Percentiles rank a stretch among this genome's conserved stretches.
Conservation (phyloP, 169 alveolate genomes). For the Plasmodium sp. region DNA sequence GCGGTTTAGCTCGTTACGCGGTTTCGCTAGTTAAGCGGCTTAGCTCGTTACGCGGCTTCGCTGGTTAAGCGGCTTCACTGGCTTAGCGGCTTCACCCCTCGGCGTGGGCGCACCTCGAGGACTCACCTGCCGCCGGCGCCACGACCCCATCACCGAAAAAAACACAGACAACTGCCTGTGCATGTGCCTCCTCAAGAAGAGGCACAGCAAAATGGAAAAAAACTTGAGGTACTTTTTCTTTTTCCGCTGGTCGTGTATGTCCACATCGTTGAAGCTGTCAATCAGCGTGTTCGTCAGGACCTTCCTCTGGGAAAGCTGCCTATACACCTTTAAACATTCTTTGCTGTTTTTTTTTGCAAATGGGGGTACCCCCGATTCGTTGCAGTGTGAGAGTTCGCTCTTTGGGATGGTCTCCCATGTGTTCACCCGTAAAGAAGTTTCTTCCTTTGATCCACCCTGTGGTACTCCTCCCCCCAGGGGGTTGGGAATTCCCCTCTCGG, state of each 20-base stretch:
- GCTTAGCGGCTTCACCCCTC: not conserved
- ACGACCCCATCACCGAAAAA: conserved; percentile 33
- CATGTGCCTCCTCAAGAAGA: conserved; percentile 35
- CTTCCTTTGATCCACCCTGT: not conserved
- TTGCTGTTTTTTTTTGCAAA: not conserved
- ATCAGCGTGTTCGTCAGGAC: conserved; percentile 40
- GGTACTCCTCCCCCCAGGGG: not conserved
- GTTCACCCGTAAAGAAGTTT: not conserved
- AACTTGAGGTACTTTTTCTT: conserved; percentile 48
- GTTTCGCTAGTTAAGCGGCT: no score
- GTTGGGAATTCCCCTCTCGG: not conserved
- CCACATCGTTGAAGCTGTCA: conserved; percentile 48
- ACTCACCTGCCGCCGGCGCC: conserved; percentile 23
- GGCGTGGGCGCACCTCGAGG: not conserved
- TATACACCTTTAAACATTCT: not conserved
- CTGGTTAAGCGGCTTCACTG: not conserved
- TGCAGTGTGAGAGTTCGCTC: not conserved
- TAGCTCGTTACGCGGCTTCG: not conserved
- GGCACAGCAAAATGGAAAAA: conserved; percentile 33
- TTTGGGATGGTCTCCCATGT: not conserved
- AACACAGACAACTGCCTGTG: not conserved
- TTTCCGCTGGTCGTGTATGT: conserved; percentile 39
- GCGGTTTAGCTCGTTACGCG: not conserved
- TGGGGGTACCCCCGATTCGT: not conserved
- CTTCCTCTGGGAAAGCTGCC: not conserved